Evolutionary conservation across 805 yeast genomes (phyloP), one percentile per base, ranked within the genome.

Genomic region (Candida patagonica): DNA sequence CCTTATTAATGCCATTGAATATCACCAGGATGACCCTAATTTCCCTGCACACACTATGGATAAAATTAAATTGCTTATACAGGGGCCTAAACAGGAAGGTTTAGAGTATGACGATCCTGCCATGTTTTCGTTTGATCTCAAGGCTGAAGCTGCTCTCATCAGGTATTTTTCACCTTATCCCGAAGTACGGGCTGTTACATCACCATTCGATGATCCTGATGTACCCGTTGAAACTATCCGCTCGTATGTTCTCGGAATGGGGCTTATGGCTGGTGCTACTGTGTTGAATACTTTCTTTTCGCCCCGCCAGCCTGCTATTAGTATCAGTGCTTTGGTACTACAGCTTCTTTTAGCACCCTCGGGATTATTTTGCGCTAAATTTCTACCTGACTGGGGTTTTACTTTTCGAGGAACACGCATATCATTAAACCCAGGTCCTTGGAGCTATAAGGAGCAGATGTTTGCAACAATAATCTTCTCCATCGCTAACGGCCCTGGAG

Each of bases 391-490:
- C 43, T 63, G 61, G 60, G 64, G 68, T 5, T 52, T 71, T 49
- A 62, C 57, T 5, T 26, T 66, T 34, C 46, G 51, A 30, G 70
- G 76, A 39, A 60, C 53, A 23, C 60, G 66, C 48, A 51, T 57
- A 43, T 62, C 66, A 13, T 57, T 74, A 43, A 30, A 43, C 29
- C 79, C 80, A 3, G 78, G 80, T 9, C 78, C 78, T 13, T 77
- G 79, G 76, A 62, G 65, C 30, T 61, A 56, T 43, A 78, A 78
- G 52, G 83, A 78, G 51, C 82, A 76, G 53, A 75, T 76, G 79
- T 65, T 77, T 44, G 62, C 78, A 5, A 71, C 82, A 15, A 42
- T 49, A 30, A 45, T 42, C 47, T 46, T 67, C 26, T 55, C 65
- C 38, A 60, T 62, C 40, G 59, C 63, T 30, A 63, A 64, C 21